Evolutionary conservation across 305 asterid species (phyloP).

Genomic region (Coffea humblotiana): DNA sequence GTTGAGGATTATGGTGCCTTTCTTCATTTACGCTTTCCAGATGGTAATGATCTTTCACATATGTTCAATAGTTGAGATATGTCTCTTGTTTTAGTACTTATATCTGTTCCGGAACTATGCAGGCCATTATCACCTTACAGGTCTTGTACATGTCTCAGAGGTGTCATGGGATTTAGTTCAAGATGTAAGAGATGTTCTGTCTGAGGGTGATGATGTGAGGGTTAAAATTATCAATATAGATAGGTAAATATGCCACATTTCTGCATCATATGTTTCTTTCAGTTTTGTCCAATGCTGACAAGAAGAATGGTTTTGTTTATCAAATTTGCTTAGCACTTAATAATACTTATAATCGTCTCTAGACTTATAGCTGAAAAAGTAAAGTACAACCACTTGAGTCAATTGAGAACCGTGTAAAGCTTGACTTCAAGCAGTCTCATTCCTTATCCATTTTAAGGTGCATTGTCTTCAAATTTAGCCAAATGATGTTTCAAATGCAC

Average conservation of each 20-base stretch:
- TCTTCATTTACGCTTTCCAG: slow-evolving; percentile 74
- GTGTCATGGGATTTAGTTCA: slow-evolving; percentile 98
- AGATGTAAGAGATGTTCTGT: slow-evolving; percentile 73
- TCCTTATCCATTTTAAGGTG: not conserved
- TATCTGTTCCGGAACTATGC: slow-evolving; percentile 16
- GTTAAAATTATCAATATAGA: slow-evolving; percentile 71
- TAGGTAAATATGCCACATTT: slow-evolving; percentile 46
- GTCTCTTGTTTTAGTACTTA: not conserved
- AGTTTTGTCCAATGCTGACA: not conserved
- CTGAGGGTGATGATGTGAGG: slow-evolving; percentile 77
- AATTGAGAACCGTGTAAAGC: not conserved
- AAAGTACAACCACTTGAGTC: not conserved
- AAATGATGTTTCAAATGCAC: not conserved
- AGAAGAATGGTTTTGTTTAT: not conserved
- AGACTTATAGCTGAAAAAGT: not conserved
- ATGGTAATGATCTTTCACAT: slow-evolving; percentile 51
- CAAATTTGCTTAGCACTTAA: not conserved
- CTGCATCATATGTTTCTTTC: not conserved
- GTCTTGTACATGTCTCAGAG: slow-evolving; percentile 91
- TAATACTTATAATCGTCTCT: too few species aligned
- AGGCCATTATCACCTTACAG: slow-evolving; percentile 79
- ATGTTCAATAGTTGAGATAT: not conserved
- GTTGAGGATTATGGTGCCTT: slow-evolving; percentile 97
- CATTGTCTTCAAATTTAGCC: not conserved
- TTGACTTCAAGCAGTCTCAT: not conserved